Evolutionary conservation across 1,284 basidiomycete genomes (phyloP).

Genomic region (Leccinum ponderosum): DNA sequence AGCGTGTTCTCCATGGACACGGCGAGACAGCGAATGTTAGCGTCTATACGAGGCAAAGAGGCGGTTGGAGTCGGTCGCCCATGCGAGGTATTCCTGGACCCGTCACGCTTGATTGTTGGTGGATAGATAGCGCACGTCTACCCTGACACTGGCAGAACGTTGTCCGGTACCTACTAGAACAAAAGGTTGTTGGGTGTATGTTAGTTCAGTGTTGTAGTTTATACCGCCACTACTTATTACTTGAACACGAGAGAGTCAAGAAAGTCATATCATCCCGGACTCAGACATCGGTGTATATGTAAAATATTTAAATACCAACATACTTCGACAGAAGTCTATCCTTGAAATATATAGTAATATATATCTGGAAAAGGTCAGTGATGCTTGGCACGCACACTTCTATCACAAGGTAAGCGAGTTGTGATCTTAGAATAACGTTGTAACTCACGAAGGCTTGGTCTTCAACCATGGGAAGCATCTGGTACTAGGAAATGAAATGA

Average conservation of each 20-base stretch:
- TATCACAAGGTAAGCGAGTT: not conserved
- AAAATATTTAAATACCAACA: not conserved
- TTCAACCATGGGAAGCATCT: not conserved
- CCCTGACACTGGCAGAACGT: no score
- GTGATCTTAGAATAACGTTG: not conserved
- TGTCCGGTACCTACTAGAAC: no score
- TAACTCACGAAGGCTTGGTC: not conserved
- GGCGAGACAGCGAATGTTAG: no score
- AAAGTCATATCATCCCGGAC: not conserved
- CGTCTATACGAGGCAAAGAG: no score
- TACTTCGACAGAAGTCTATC: not conserved
- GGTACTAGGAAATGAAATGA: not conserved
- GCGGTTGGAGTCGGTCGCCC: no score
- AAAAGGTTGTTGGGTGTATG: not conserved
- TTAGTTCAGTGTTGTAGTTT: not conserved
- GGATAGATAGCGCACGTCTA: no score
- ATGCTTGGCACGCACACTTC: not conserved
- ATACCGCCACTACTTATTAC: not conserved
- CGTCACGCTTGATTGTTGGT: no score
- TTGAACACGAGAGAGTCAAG: not conserved
- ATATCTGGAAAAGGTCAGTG: not conserved
- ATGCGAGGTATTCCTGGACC: no score
- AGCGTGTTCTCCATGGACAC: no score
- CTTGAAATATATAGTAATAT: not conserved
- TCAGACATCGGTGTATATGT: not conserved